phyloP scores from a whole-genome alignment of 768 basidiomycete species.

The Suillus plorans region DNA sequence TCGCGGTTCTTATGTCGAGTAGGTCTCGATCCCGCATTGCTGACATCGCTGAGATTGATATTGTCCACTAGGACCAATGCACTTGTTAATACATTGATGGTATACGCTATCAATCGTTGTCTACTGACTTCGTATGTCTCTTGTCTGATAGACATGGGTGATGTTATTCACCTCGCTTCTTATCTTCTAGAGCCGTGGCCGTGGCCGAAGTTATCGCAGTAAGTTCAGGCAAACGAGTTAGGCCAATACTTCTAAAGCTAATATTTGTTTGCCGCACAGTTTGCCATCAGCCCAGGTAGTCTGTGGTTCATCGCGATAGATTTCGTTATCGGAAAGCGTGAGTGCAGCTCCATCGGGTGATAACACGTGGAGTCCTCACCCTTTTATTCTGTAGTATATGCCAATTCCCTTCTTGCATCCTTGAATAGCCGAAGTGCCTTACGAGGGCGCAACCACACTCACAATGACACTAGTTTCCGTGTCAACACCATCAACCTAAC shows the following conservation, averaged over 20 bases:
- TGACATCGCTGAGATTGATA: neutral
- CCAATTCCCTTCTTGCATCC: conserved; percentile 45
- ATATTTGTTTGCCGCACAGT: conserved; percentile 23
- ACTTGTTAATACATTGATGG: conserved; percentile 41
- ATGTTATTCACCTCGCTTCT: neutral
- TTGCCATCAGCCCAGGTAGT: conserved; percentile 40
- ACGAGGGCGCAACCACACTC: conserved; percentile 16
- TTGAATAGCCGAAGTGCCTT: conserved; percentile 41
- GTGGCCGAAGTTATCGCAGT: conserved; percentile 23
- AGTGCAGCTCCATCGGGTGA: conserved; percentile 10
- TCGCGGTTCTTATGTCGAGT: conserved; percentile 38
- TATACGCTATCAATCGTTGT: conserved; percentile 52
- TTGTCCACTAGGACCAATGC: conserved; percentile 37
- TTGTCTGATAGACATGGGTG: neutral
- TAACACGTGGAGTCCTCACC: neutral
- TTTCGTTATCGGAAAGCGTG: conserved; percentile 49
- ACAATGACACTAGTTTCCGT: conserved; percentile 5
- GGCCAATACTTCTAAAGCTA: neutral
- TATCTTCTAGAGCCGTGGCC: conserved; percentile 16
- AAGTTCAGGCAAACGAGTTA: neutral
- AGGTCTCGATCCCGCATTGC: neutral
- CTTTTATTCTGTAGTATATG: conserved; percentile 35
- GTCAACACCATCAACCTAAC: conserved; percentile 6
- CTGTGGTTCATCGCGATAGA: conserved; percentile 50
- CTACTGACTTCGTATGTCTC: conserved; percentile 44